These are phyloP conservation scores for Astrocystis sublimbata DNA, from an alignment of 495 filamentous ascomycete species.

Conservation along the genomic window DNA sequence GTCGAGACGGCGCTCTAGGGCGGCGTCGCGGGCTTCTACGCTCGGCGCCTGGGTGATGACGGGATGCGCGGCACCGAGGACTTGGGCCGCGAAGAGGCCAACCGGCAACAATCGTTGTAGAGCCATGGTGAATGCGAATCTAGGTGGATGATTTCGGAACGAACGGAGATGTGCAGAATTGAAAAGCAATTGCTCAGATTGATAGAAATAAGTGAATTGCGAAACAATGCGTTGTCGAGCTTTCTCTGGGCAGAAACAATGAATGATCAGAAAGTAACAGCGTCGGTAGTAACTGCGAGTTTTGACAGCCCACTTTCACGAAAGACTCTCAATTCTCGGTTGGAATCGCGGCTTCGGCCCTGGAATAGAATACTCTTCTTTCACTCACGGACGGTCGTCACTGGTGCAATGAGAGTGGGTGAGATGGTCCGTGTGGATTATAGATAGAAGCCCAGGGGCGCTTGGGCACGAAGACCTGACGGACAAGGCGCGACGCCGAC, in stretches of 20 bases:
- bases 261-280: neutral
- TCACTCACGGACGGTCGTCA: neutral
- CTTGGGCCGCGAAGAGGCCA: slow-evolving; percentile 17
- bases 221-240: neutral
- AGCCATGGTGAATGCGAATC: slow-evolving; percentile 19
- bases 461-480: neutral
- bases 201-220: neutral
- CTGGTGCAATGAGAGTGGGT: neutral
- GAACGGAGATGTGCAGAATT: neutral
- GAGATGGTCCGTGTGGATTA: neutral
- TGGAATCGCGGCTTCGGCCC: neutral
- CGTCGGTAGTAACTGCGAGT: neutral
- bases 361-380: neutral
- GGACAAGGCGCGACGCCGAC: neutral
- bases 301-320: neutral
- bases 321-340: neutral
- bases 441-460: neutral
- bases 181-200: neutral
- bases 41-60: slow-evolving; percentile 51
- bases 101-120: slow-evolving; percentile 13
- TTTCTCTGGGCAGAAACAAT: neutral
- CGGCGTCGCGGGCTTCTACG: slow-evolving; percentile 31
- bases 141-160: neutral
- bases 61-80: slow-evolving; percentile 38
- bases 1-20: slow-evolving; percentile 32